Evolutionary conservation across 2,329 filamentous ascomycete genomes (phyloP).

Genomic region (Fusarium bactridioides): DNA sequence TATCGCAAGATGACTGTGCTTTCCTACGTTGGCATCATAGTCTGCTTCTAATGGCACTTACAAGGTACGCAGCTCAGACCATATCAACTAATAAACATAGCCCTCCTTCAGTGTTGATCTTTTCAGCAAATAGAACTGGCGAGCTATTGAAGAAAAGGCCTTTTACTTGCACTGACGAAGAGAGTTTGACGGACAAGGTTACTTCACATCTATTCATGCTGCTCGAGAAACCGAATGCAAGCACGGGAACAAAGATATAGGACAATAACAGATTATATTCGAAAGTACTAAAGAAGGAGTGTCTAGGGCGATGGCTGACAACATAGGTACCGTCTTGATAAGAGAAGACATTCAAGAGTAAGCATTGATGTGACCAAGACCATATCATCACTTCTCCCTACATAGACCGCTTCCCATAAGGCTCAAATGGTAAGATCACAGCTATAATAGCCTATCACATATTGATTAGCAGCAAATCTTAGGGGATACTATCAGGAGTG

Average conservation of each 20-base stretch:
- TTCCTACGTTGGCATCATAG: too few relatives aligned
- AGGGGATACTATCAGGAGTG: rapidly evolving
- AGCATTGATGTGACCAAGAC: rapidly evolving
- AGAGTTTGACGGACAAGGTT: rapidly evolving
- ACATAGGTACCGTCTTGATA: rapidly evolving
- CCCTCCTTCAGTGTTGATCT: rapidly evolving
- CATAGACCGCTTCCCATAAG: not conserved
- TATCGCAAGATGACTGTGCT: too few relatives aligned
- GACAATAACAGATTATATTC: not conserved
- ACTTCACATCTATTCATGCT: rapidly evolving
- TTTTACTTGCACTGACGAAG: not conserved
- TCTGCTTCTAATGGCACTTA: rapidly evolving
- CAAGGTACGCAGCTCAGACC: too few relatives aligned
- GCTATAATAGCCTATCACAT: not conserved
- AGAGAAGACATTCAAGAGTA: rapidly evolving
- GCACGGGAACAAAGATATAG: rapidly evolving
- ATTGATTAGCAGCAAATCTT: rapidly evolving
- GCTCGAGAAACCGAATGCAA: rapidly evolving
- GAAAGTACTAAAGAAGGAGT: rapidly evolving
- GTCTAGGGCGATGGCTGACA: rapidly evolving
- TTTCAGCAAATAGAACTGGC: too few relatives aligned
- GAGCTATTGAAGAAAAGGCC: rapidly evolving
- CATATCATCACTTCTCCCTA: not conserved
- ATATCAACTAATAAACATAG: too few relatives aligned
- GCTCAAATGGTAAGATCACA: not conserved